A percentile compares a stretch with the other conserved stretches of the same genome.
These are phyloP conservation scores for Mimosa bimucronata DNA, from an alignment of 306 rosid species.

Conservation along the genomic window DNA sequence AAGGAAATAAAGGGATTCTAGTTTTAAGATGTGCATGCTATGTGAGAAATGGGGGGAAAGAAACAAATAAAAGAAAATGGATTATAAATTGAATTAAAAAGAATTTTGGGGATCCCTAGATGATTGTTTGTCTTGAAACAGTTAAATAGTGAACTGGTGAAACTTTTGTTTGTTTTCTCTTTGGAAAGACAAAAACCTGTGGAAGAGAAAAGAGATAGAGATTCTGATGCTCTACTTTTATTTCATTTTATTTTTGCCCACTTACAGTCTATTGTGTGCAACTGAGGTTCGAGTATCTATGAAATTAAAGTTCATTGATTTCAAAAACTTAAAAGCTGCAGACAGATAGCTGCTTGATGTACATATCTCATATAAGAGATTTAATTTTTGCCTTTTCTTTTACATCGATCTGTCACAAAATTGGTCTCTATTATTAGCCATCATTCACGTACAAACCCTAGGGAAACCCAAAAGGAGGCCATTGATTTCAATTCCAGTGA, in stretches of 20 bases:
- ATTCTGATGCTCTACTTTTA: not conserved
- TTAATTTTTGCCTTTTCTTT: not conserved
- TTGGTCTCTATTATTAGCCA: not conserved
- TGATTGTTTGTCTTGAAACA: constrained; percentile 49
- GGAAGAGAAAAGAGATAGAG: constrained; percentile 35
- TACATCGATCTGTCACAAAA: not conserved
- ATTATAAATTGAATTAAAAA: constrained; percentile 40
- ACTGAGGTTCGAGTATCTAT: not conserved
- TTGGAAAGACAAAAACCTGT: constrained; percentile 19
- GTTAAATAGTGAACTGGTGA: constrained; percentile 28
- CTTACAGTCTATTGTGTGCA: not conserved
- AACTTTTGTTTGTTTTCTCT: constrained; percentile 54
- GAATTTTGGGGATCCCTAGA: constrained; percentile 79
- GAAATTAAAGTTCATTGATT: not conserved
- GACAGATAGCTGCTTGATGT: constrained; percentile 4
- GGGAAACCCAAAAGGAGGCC: not conserved
- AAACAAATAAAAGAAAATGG: not conserved
- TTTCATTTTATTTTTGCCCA: not conserved
- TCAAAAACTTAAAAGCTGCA: constrained; percentile 4
- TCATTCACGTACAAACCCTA: not conserved
- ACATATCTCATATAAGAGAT: not conserved
- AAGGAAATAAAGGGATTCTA: constrained; percentile 38
- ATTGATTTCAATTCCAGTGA: not conserved
- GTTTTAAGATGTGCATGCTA: constrained; percentile 35
- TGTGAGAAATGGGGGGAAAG: constrained; percentile 21